These are phyloP conservation scores for Puccinellia tenuiflora DNA, from an alignment of 176 grass and related monocot species.

Conservation along the genomic window DNA sequence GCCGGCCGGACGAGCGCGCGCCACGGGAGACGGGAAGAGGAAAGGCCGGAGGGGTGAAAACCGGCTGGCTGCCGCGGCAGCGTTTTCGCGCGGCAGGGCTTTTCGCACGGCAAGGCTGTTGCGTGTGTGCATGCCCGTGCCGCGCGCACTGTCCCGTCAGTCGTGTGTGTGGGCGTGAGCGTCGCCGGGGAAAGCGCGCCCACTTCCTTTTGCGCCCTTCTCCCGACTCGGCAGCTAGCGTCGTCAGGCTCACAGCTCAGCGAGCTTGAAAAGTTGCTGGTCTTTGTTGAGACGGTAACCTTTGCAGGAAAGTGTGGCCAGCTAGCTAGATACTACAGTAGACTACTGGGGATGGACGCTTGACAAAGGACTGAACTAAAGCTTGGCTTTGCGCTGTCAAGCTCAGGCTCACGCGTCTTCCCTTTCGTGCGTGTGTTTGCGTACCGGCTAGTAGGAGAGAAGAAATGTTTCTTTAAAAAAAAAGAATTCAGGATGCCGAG, in stretches of 20 bases:
- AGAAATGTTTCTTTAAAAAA: too few species aligned
- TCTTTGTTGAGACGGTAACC: not conserved
- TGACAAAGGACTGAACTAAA: not conserved
- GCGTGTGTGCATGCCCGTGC: not conserved
- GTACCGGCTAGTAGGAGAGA: not conserved
- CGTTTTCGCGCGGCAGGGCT: too few species aligned
- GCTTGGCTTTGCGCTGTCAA: not conserved
- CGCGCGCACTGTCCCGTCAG: not conserved
- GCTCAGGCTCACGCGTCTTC: not conserved
- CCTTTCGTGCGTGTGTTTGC: too few species aligned
- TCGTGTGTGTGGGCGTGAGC: not conserved
- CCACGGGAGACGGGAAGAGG: too few species aligned
- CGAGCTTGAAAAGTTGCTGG: not conserved
- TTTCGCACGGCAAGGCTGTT: not conserved
- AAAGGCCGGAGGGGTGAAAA: not conserved
- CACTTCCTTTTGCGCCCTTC: not conserved
- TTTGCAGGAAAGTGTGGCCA: not conserved
- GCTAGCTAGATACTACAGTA: too few species aligned
- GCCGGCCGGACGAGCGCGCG: too few species aligned
- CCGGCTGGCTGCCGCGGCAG: not conserved
- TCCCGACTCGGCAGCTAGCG: not conserved
- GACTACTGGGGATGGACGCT: not conserved
- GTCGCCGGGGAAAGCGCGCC: conserved; percentile 6
- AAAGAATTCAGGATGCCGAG: not conserved
- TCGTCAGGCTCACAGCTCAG: not conserved